Percentiles rank a stretch among this genome's conserved stretches.
Conservation (phyloP, 371 early-diverging fungal genomes). For the Lichtheimia hyalospora region DNA sequence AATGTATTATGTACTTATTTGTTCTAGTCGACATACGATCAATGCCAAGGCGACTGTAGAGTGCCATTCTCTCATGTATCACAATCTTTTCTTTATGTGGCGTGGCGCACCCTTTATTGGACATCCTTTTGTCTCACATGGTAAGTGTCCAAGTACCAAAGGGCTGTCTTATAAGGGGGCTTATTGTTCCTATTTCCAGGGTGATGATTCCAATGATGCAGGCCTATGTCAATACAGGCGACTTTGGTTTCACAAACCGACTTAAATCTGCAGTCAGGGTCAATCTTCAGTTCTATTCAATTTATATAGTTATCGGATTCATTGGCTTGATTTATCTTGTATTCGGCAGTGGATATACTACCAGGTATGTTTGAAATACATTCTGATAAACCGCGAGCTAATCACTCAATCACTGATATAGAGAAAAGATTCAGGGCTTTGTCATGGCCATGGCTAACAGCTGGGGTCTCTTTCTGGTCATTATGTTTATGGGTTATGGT, state of each 20-base stretch:
- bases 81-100: conserved; percentile 62
- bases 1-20: neutral
- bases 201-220: conserved; percentile 83
- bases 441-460: conserved; percentile 93
- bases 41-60: conserved; percentile 66
- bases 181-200: conserved; percentile 45
- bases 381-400: neutral
- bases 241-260: conserved; percentile 65
- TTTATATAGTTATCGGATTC: conserved; percentile 51
- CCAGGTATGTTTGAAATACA: conserved; percentile 18
- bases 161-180: neutral
- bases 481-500: conserved; percentile 91
- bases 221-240: conserved; percentile 84
- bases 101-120: conserved; percentile 93
- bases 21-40: conserved; percentile 64
- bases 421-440: conserved; percentile 72
- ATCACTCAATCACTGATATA: conserved; percentile 11
- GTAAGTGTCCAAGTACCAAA: conserved; percentile 35
- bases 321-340: conserved; percentile 76
- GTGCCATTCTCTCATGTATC: conserved; percentile 79
- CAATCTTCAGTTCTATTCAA: conserved; percentile 76
- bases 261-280: conserved; percentile 73
- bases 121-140: conserved; percentile 86
- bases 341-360: conserved; percentile 52
- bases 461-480: conserved; percentile 87